Conservation (phyloP, 495 filamentous ascomycete genomes). For the Lineolata rhizophorae region DNA sequence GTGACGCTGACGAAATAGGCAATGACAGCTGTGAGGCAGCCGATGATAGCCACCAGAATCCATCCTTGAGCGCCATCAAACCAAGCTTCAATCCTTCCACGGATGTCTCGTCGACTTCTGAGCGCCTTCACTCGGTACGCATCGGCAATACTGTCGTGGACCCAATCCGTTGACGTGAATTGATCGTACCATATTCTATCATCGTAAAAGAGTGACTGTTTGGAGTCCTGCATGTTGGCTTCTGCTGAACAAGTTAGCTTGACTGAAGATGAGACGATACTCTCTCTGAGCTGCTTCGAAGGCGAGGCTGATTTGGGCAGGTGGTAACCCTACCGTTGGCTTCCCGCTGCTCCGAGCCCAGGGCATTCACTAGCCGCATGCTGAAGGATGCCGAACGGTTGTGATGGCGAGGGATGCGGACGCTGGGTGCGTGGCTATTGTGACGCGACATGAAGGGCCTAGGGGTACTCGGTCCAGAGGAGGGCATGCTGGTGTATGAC, state of each 20-base stretch:
- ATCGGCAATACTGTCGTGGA: slow-evolving; percentile 92
- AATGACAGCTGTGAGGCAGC: slow-evolving; percentile 62
- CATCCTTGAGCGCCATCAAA: slow-evolving; percentile 87
- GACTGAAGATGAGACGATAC: too few relatives aligned
- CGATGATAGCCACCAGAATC: slow-evolving; percentile 81
- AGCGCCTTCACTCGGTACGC: slow-evolving; percentile 70
- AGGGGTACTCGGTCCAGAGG: slow-evolving; percentile 14
- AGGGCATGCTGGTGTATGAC: slow-evolving; percentile 8
- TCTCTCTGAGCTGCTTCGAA: too few relatives aligned
- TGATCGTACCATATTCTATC: slow-evolving; percentile 98
- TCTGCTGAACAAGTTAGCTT: slow-evolving; percentile 4
- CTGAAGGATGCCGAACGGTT: slow-evolving; percentile 16
- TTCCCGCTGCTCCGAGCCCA: slow-evolving; percentile 4
- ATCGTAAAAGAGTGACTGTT: slow-evolving; percentile 24
- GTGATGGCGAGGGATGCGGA: slow-evolving; percentile 9
- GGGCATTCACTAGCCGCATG: slow-evolving; percentile 14
- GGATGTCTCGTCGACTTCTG: slow-evolving; percentile 59
- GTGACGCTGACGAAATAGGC: slow-evolving; percentile 80
- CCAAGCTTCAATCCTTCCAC: slow-evolving; percentile 50
- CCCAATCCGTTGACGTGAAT: slow-evolving; percentile 97
- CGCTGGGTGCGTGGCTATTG: slow-evolving; percentile 9
- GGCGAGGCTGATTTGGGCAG: neutral
- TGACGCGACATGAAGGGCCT: slow-evolving; percentile 7
- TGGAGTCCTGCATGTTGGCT: slow-evolving; percentile 11
- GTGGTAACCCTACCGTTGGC: slow-evolving; percentile 4